Conservation (phyloP, 2,329 filamentous ascomycete genomes). For the Sordariomycetes sp. region DNA sequence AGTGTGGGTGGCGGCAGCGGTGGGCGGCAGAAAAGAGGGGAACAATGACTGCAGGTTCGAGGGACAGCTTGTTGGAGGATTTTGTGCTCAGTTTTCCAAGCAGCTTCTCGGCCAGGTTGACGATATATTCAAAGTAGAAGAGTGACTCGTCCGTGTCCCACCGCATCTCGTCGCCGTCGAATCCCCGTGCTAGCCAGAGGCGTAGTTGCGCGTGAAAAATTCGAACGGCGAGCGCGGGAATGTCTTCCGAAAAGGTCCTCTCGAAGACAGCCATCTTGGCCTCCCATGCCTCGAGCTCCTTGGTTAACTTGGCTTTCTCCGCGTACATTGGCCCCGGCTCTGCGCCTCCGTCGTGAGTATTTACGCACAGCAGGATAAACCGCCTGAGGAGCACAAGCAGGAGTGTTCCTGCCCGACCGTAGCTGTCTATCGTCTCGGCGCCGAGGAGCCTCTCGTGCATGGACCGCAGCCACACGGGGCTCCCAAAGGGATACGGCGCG, state of each 20-base stretch:
- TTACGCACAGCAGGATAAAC: not conserved
- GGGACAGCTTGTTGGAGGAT: slow-evolving; percentile 9
- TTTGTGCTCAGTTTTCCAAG: slow-evolving; percentile 2
- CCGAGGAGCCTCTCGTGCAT: not conserved
- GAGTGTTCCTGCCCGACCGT: not conserved
- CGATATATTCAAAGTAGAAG: slow-evolving; percentile 8
- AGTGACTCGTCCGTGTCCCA: slow-evolving; percentile 13
- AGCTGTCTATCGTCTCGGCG: slow-evolving; percentile 7
- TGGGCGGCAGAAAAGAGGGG: slow-evolving; percentile 10
- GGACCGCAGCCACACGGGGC: slow-evolving; percentile 3
- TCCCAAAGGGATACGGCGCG: slow-evolving; percentile 15
- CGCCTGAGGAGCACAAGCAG: slow-evolving; percentile 1
- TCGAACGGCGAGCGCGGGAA: slow-evolving; percentile 8
- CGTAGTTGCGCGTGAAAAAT: slow-evolving; percentile 16
- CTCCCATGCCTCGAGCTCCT: not conserved
- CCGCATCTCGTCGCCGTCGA: slow-evolving; percentile 12
- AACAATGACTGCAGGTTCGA: slow-evolving; percentile 12
- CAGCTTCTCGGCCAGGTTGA: slow-evolving; percentile 7
- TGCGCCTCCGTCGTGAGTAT: not conserved
- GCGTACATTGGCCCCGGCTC: not conserved
- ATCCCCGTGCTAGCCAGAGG: slow-evolving; percentile 8
- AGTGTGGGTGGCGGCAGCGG: slow-evolving; percentile 13
- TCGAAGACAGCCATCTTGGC: slow-evolving; percentile 2
- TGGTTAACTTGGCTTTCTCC: not conserved
- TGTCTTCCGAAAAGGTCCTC: not conserved